Conservation (phyloP, 2,329 filamentous ascomycete species). For the Aspergillus melleus region DNA sequence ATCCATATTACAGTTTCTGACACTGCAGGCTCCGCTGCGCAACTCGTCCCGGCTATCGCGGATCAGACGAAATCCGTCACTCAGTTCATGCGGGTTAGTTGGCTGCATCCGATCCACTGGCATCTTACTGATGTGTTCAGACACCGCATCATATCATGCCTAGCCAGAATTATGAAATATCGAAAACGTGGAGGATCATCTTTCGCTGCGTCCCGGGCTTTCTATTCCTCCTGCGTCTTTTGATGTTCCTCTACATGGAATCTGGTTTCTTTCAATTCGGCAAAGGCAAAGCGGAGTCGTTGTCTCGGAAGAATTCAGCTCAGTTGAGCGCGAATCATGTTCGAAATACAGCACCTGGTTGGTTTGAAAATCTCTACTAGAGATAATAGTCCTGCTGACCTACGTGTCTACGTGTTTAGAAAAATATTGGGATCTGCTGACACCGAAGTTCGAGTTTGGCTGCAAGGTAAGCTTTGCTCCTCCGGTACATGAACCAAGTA, state of each 20-base stretch:
- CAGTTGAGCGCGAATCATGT: neutral
- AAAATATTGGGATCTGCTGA: neutral
- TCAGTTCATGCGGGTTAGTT: neutral
- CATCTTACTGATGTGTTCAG: neutral
- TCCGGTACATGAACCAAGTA: neutral
- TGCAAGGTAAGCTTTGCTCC: neutral
- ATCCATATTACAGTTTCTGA: neutral
- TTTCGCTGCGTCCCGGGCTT: neutral
- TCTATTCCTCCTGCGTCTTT: neutral
- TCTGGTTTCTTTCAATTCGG: neutral
- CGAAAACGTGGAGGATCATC: neutral
- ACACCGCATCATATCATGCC: neutral
- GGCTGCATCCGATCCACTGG: neutral
- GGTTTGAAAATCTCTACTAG: too few species aligned
- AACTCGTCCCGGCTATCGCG: neutral
- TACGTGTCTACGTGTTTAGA: neutral
- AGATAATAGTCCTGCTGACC: neutral
- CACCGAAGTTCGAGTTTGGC: neutral
- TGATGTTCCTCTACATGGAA: neutral
- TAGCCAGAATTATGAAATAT: neutral
- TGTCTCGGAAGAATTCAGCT: neutral
- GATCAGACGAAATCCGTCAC: neutral
- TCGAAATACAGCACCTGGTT: neutral
- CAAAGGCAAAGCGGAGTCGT: neutral
- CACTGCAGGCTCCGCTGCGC: neutral